Evolutionary conservation across 352 stramenopile genomes (phyloP).

Genomic region (Pythium volutum): DNA sequence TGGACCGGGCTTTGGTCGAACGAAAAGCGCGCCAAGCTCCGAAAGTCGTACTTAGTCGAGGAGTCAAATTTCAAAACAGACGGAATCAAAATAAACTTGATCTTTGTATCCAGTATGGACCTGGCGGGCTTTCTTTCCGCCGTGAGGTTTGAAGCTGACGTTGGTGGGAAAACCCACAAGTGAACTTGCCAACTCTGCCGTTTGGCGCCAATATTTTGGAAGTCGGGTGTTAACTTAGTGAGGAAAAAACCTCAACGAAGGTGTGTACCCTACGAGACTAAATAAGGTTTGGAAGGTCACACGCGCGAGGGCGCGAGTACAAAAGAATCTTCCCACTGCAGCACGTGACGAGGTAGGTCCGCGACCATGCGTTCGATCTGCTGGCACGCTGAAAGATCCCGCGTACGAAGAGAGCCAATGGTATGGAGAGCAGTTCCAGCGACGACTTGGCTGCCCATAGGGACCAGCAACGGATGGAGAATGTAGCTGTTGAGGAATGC

Average conservation of each 20-base stretch:
- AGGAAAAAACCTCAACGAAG: constrained; percentile 16
- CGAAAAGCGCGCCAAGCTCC: constrained; percentile 25
- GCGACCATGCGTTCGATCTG: constrained; percentile 13
- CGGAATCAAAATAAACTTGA: constrained; percentile 1
- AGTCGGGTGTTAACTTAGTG: constrained; percentile 6
- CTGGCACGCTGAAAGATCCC: not conserved
- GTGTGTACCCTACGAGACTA: constrained; percentile 2
- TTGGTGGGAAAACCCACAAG: constrained; percentile 21
- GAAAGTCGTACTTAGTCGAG: constrained; percentile 19
- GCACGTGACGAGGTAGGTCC: constrained; percentile 16
- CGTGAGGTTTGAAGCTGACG: constrained; percentile 14
- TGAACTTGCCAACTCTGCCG: not conserved
- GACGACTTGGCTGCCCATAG: constrained; percentile 16
- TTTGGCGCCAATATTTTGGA: constrained; percentile 14
- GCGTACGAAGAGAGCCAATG: constrained; percentile 12
- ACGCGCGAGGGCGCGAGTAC: constrained; percentile 8
- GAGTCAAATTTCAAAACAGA: constrained; percentile 21
- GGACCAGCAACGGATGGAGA: constrained; percentile 15
- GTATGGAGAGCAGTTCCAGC: constrained; percentile 12
- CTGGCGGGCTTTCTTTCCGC: constrained; percentile 10
- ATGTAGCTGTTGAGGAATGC: constrained; percentile 13
- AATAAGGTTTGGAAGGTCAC: constrained; percentile 21
- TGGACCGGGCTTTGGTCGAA: constrained; percentile 7
- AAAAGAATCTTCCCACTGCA: constrained; percentile 26
- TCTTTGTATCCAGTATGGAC: constrained; percentile 5